Evolutionary conservation across 768 basidiomycete species (phyloP).

Genomic region (Tylopilus subfusipes): DNA sequence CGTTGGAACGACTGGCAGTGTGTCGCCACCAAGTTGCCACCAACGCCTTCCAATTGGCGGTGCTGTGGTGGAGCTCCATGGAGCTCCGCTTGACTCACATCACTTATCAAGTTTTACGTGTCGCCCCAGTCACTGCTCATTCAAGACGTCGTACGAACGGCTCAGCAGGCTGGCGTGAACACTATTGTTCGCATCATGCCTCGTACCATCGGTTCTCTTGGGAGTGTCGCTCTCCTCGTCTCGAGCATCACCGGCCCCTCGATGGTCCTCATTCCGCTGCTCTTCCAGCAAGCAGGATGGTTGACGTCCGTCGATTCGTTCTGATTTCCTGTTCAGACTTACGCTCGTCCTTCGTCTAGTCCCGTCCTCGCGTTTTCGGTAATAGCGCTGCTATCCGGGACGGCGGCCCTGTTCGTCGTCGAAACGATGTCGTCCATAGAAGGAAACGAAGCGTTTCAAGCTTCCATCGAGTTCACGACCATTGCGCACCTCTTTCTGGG

Average conservation of each 20-base stretch:
- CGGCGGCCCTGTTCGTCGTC: slow-evolving; percentile 18
- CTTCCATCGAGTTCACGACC: slow-evolving; percentile 26
- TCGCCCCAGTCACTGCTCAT: no score
- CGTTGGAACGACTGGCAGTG: no score
- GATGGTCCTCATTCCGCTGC: slow-evolving; percentile 18
- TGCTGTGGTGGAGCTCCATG: no score
- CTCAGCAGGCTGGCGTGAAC: background rate
- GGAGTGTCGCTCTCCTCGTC: slow-evolving; percentile 26
- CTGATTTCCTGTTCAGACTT: background rate
- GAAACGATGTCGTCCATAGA: slow-evolving; percentile 27
- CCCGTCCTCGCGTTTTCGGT: slow-evolving; percentile 15
- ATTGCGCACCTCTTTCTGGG: slow-evolving; percentile 26
- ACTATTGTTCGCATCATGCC: slow-evolving; percentile 9
- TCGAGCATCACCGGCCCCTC: slow-evolving; percentile 25
- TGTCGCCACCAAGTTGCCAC: no score
- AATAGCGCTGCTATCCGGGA: slow-evolving; percentile 20
- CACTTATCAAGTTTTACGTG: no score
- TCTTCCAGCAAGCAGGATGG: slow-evolving; percentile 28
- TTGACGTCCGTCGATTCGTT: slow-evolving; percentile 15
- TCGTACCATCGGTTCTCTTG: slow-evolving; percentile 20
- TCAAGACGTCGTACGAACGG: no score
- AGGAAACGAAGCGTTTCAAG: slow-evolving; percentile 22
- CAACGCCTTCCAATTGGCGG: no score
- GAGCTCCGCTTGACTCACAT: no score
- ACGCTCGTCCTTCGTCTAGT: background rate